phyloP scores from a whole-genome alignment of 2,329 filamentous ascomycete genomes.

The Dendryphion nanum region DNA sequence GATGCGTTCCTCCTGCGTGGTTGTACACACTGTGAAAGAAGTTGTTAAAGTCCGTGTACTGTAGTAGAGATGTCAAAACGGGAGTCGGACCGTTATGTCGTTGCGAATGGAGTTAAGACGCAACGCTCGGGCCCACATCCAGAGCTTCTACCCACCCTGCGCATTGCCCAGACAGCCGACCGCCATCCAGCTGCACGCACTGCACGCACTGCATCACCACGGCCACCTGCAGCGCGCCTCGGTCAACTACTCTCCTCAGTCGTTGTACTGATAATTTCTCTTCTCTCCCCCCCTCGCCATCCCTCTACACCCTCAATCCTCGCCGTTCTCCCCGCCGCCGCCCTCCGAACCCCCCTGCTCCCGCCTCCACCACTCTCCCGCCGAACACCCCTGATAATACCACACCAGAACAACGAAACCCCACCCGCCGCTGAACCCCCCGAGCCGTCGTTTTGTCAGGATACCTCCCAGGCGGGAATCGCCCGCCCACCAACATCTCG shows the following conservation, averaged over 20 bases:
- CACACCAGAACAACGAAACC: conserved; percentile 1
- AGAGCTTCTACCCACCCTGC: too few species aligned
- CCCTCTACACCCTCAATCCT: not conserved
- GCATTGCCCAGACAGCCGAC: conserved; percentile 14
- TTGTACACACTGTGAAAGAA: too few species aligned
- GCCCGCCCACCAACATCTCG: conserved; percentile 25
- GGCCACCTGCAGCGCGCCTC: conserved; percentile 18
- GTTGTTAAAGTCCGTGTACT: too few species aligned
- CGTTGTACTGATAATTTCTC: too few species aligned
- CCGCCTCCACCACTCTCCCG: conserved; percentile 10
- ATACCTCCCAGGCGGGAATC: conserved; percentile 28
- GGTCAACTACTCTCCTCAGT: not conserved
- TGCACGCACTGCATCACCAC: too few species aligned
- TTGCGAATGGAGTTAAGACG: too few species aligned
- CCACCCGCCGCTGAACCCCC: conserved; percentile 4
- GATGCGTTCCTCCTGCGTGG: too few species aligned
- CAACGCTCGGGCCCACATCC: too few species aligned
- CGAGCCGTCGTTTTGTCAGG: conserved; percentile 25
- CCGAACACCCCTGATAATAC: conserved; percentile 12
- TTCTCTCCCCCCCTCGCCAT: too few species aligned
- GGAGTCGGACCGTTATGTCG: too few species aligned
- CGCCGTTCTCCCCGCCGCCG: not conserved
- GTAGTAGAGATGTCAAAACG: too few species aligned
- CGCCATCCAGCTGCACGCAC: conserved; percentile 25
- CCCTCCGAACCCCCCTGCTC: conserved; percentile 20